Evolutionary conservation across 228 moss, liverwort and hornwort genomes (phyloP).

Genomic region (Sphagnum fallax): DNA sequence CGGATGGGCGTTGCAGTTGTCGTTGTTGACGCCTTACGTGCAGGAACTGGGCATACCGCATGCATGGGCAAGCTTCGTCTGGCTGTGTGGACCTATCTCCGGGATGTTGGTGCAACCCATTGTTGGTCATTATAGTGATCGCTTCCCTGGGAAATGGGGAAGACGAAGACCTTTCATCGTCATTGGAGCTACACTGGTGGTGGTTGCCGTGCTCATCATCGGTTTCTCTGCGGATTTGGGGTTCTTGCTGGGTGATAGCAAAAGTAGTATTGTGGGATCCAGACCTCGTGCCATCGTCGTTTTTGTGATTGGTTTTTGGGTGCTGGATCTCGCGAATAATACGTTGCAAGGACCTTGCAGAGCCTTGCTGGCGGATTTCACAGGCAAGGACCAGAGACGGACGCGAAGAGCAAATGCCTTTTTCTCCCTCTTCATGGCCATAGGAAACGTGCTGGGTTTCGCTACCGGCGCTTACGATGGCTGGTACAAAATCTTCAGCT

Average conservation of each 20-base stretch:
- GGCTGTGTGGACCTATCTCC: conserved; percentile 75
- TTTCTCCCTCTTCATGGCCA: conserved; percentile 73
- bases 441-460: conserved; percentile 81
- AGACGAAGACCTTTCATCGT: conserved; percentile 73
- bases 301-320: conserved; percentile 78
- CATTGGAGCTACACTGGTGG: conserved; percentile 51
- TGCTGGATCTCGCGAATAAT: conserved; percentile 81
- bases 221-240: conserved; percentile 75
- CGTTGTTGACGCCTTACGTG: conserved; percentile 53
- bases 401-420: conserved; percentile 65
- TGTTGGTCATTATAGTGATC: conserved; percentile 78
- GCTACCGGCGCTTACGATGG: conserved; percentile 72
- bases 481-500: conserved; percentile 51
- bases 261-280: background rate
- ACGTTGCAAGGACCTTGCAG: conserved; percentile 84
- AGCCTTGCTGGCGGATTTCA: conserved; percentile 77
- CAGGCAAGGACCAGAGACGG: conserved; percentile 46
- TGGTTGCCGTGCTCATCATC: conserved; percentile 40
- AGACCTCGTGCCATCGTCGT: conserved; percentile 52
- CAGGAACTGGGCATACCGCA: conserved; percentile 82
- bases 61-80: conserved; percentile 70
- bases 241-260: conserved; percentile 38
- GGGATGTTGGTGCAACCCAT: conserved; percentile 78
- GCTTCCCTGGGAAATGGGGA: conserved; percentile 55
- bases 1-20: conserved; percentile 39